Evolutionary conservation across 139 green algal genomes (phyloP).

Genomic region (Chlamydomonas sp.): DNA sequence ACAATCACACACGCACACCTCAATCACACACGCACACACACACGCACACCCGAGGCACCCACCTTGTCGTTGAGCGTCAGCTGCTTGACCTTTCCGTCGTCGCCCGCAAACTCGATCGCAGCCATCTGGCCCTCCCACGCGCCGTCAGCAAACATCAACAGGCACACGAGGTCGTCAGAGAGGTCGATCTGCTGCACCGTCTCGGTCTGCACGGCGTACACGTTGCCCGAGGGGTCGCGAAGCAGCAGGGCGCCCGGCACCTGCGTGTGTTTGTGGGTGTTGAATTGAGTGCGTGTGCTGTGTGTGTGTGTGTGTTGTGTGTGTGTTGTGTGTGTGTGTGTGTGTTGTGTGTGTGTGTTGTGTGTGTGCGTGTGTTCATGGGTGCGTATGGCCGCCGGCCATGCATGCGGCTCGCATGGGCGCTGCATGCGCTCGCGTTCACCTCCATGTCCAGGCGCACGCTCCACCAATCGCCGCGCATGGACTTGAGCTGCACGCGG

Average conservation of each 20-base stretch:
- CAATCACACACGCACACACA: too few species aligned
- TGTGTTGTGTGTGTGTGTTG: too few species aligned
- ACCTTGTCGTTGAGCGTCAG: slow-evolving; percentile 3
- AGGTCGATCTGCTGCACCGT: slow-evolving; percentile 50
- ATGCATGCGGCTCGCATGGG: neutral
- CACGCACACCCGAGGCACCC: too few species aligned
- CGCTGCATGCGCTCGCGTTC: too few species aligned
- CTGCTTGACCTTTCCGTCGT: neutral
- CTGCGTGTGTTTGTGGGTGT: too few species aligned
- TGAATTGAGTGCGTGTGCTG: too few species aligned
- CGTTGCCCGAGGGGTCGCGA: slow-evolving; percentile 27
- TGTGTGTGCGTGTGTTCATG: too few species aligned
- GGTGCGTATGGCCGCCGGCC: too few species aligned
- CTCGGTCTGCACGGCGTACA: slow-evolving; percentile 48
- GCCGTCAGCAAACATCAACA: slow-evolving; percentile 45
- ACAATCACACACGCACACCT: neutral
- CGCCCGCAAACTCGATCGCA: neutral
- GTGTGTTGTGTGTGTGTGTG: too few species aligned
- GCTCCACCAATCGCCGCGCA: slow-evolving; percentile 28
- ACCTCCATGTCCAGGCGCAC: slow-evolving; percentile 49
- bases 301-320: too few species aligned
- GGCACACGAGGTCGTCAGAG: slow-evolving; percentile 36
- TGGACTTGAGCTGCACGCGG: slow-evolving; percentile 28
- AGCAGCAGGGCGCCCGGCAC: slow-evolving; percentile 41
- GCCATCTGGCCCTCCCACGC: slow-evolving; percentile 24